phyloP scores from a whole-genome alignment of 2,329 filamentous ascomycete species.

The Onygenales sp. region DNA sequence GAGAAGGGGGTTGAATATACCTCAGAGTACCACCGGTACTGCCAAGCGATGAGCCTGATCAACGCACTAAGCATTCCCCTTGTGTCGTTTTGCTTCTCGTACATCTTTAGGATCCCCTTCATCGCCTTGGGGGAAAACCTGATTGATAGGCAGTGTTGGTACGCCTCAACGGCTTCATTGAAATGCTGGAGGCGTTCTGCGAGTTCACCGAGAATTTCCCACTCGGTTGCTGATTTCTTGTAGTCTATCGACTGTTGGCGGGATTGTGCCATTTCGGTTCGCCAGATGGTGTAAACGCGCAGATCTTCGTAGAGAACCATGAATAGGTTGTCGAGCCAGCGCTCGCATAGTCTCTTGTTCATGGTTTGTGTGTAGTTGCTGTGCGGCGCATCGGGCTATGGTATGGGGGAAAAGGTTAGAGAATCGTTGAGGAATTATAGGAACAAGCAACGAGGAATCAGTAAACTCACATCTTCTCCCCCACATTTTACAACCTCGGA shows the following conservation, averaged over 20 bases:
- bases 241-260: slow-evolving; percentile 89
- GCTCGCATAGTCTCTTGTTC: slow-evolving; percentile 92
- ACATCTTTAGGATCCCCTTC: slow-evolving; percentile 69
- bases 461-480: slow-evolving; percentile 53
- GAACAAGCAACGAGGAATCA: not conserved
- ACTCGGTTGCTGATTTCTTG: slow-evolving; percentile 93
- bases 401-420: not conserved
- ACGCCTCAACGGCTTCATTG: slow-evolving; percentile 88
- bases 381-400: slow-evolving; percentile 54
- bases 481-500: slow-evolving; percentile 69
- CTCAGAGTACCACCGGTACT: slow-evolving; percentile 99
- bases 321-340: slow-evolving; percentile 97
- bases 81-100: slow-evolving; percentile 69
- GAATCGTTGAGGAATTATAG: not conserved
- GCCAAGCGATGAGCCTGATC: slow-evolving; percentile 90
- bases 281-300: slow-evolving; percentile 98
- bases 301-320: slow-evolving; percentile 99
- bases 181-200: slow-evolving; percentile 87
- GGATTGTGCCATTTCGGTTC: slow-evolving; percentile 94
- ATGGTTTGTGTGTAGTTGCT: slow-evolving; percentile 81
- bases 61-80: slow-evolving; percentile 74
- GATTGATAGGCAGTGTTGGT: slow-evolving; percentile 74
- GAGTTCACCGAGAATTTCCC: slow-evolving; percentile 92
- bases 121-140: slow-evolving; percentile 92
- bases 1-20: slow-evolving; percentile 25